phyloP scores from a whole-genome alignment of 805 yeast genomes.

The Lipomyces yamadae region DNA sequence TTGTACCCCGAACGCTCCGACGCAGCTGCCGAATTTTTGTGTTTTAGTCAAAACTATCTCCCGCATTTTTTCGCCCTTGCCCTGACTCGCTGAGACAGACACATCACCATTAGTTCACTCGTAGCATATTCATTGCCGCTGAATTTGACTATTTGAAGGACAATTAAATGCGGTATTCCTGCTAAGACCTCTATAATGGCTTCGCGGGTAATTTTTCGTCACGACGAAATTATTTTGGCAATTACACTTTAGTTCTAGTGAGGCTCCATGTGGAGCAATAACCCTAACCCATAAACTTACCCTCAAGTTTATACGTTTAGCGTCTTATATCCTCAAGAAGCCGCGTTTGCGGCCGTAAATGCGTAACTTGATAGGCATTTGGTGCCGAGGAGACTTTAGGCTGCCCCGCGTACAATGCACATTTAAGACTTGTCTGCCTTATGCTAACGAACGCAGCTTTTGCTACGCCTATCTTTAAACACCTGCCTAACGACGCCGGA shows the following conservation, averaged over 20 bases:
- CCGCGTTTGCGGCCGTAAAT: background rate
- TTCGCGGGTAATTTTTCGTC: too few relatives aligned
- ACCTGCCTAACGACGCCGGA: background rate
- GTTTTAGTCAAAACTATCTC: too few relatives aligned
- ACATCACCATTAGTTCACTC: background rate
- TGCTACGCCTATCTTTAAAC: background rate
- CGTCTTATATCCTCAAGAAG: background rate
- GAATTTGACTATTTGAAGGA: background rate
- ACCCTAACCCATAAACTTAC: background rate
- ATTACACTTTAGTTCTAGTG: too few relatives aligned
- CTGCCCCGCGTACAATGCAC: background rate
- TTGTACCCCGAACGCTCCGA: background rate
- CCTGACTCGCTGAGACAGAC: too few relatives aligned
- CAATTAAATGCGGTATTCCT: too few relatives aligned
- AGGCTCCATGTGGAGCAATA: background rate
- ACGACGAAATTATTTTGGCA: too few relatives aligned
- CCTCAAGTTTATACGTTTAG: background rate
- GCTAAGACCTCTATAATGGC: too few relatives aligned
- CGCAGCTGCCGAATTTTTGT: background rate
- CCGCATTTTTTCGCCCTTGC: too few relatives aligned
- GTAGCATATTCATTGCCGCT: background rate
- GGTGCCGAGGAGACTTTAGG: background rate
- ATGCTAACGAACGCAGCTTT: background rate
- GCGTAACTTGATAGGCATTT: background rate
- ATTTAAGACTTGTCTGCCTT: too few relatives aligned